phyloP scores from a whole-genome alignment of 1,284 basidiomycete genomes.

The Cryptococcus sp. region DNA sequence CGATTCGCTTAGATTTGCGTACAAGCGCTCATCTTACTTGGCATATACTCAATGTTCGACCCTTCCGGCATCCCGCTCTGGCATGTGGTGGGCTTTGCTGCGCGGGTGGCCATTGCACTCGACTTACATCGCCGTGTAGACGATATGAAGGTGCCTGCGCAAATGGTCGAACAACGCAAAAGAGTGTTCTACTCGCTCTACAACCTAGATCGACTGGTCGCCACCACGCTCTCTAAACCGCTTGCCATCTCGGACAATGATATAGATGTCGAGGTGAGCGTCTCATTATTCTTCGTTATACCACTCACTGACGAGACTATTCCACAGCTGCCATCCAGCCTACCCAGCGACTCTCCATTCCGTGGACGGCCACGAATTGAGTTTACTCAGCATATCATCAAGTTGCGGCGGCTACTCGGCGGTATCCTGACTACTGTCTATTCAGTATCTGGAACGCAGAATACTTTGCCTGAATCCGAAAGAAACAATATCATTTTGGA shows the following conservation, averaged over 20 bases:
- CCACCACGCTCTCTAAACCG: slow-evolving; percentile 32
- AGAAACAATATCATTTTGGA: slow-evolving; percentile 21
- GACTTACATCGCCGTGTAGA: slow-evolving; percentile 33
- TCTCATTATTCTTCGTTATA: not conserved
- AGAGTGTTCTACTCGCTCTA: slow-evolving; percentile 39
- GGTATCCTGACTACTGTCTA: slow-evolving; percentile 28
- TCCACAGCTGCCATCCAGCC: slow-evolving; percentile 13
- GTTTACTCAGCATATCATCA: slow-evolving; percentile 26
- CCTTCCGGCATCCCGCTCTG: slow-evolving; percentile 30
- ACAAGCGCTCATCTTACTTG: slow-evolving; percentile 32
- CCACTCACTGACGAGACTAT: not conserved
- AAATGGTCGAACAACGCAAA: slow-evolving; percentile 28
- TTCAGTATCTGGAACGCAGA: slow-evolving; percentile 28
- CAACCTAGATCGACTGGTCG: slow-evolving; percentile 39
- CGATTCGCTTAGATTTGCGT: slow-evolving; percentile 21
- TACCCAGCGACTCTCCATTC: slow-evolving; percentile 25
- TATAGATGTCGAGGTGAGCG: slow-evolving; percentile 36
- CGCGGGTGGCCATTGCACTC: slow-evolving; percentile 30
- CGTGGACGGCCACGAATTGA: slow-evolving; percentile 23
- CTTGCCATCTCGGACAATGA: slow-evolving; percentile 35
- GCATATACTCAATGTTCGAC: slow-evolving; percentile 29
- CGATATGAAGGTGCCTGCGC: slow-evolving; percentile 13
- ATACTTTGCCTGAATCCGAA: slow-evolving; percentile 26
- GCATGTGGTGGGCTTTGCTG: slow-evolving; percentile 35
- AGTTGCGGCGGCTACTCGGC: slow-evolving; percentile 31